Conservation (phyloP, 2,329 filamentous ascomycete species). For the Aspergillus sp. region DNA sequence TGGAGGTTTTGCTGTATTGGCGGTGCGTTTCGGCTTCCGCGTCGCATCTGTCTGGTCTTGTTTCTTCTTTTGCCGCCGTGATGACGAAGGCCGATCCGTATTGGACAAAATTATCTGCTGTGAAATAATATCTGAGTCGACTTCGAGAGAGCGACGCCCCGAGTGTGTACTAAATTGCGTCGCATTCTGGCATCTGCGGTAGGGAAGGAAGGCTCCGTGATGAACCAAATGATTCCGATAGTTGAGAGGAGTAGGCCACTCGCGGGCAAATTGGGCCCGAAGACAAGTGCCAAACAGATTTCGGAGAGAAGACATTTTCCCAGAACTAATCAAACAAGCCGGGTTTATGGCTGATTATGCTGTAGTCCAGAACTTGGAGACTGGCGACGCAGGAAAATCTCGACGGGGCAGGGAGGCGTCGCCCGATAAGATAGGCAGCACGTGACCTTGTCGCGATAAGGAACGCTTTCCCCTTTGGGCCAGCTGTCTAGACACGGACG, state of each 20-base stretch:
- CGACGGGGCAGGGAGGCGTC: not conserved
- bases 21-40: not conserved
- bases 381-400: not conserved
- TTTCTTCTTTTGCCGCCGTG: not conserved
- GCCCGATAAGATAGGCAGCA: not conserved
- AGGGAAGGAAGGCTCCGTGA: constrained; percentile 5
- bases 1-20: not conserved
- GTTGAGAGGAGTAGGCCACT: constrained; percentile 9
- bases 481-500: too few species aligned
- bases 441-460: not conserved
- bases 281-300: constrained; percentile 25
- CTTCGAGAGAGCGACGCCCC: not conserved
- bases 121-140: not conserved
- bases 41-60: not conserved
- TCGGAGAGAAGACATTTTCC: constrained; percentile 24
- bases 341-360: not conserved
- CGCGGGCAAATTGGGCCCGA: constrained; percentile 20
- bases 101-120: not conserved
- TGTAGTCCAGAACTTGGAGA: not conserved
- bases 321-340: constrained; percentile 22
- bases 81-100: not conserved
- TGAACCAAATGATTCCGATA: constrained; percentile 3
- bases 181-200: constrained; percentile 1
- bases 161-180: constrained; percentile 4
- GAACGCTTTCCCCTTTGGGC: not conserved